Evolutionary conservation across 2,329 filamentous ascomycete species (phyloP), one percentile per base, ranked within the genome.

Genomic region (Ophiocordyceps australis): DNA sequence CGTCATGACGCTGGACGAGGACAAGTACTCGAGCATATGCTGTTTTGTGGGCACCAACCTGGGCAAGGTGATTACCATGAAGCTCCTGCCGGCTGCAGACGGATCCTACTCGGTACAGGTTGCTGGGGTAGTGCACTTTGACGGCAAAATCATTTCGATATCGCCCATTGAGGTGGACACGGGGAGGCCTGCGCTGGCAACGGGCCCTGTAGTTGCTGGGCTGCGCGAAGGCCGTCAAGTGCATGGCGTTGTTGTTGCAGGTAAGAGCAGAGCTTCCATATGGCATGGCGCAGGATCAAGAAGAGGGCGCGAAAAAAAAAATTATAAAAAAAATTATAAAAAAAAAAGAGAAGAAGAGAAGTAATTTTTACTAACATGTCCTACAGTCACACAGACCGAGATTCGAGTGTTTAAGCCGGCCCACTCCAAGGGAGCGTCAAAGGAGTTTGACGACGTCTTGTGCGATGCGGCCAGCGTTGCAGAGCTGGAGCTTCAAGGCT

Each of bases 21-120:
- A 95, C 42, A 73, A 81, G 35, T 98, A 92, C 46, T 95, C 89
- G 2, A 94, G 83, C 41, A 92, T 98, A 29, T 71, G 76, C 30
- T 78, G 89, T 36, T 91, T 95, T 37, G 79, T 91, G 3, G 89
- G 89, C 13, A 95, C 89, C 0, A 85, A 75, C 36, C 50, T 71
- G 17, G 89, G 89, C 21, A 81, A 80, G 39, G 57, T 95, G 12
- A 71, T 74, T 6, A 95, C 86, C 0, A 86, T 95, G 54, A 94
- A 93, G 53, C 60, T 98, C 14, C 55, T 95, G 3, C 89, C 89
- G 0, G 64, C 74, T 10, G 67, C 65, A 27, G 67, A 74, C 5
- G 63, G 72, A 9, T 34, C 36, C 4, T 95, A 92, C 47, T 62
- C 67, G 9, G 80, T 70, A 9, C 65, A 76, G 29, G 64, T 76